Conservation (phyloP, 176 grass and related monocot species). For the Ananas comosus region DNA sequence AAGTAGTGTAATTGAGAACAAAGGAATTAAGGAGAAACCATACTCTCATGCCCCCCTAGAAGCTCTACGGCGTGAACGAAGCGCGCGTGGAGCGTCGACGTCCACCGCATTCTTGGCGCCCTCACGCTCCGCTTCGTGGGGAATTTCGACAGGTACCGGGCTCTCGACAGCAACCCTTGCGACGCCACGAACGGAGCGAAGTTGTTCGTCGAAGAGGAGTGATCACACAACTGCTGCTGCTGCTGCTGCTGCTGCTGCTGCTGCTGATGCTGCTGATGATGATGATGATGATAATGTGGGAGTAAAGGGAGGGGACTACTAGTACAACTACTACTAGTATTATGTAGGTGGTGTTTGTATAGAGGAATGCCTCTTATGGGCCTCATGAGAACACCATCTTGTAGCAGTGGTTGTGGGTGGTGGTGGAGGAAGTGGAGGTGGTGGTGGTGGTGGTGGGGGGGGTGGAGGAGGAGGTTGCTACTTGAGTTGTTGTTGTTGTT, state of each 20-base stretch:
- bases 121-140: constrained; percentile 23
- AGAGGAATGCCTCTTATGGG: constrained; percentile 31
- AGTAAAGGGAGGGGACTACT: constrained; percentile 1
- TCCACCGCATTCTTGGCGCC: constrained; percentile 36
- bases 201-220: background rate
- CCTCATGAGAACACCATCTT: constrained; percentile 8
- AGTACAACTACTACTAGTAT: too few relatives aligned
- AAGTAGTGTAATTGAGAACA: too few relatives aligned
- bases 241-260: constrained; percentile 5
- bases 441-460: background rate
- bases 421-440: constrained; percentile 2
- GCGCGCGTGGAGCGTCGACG: constrained; percentile 30
- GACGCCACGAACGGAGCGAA: background rate
- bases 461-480: background rate
- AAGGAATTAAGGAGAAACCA: background rate
- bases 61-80: constrained; percentile 38
- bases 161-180: background rate
- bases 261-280: background rate
- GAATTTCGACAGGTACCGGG: constrained; percentile 20
- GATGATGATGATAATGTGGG: background rate
- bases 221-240: background rate
- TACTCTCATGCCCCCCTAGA: constrained; percentile 39
- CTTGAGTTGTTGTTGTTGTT: background rate
- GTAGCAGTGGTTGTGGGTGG: constrained; percentile 2
- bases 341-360: constrained; percentile 8